Conservation (phyloP, 805 yeast species). For the Candida sanyiensis region DNA sequence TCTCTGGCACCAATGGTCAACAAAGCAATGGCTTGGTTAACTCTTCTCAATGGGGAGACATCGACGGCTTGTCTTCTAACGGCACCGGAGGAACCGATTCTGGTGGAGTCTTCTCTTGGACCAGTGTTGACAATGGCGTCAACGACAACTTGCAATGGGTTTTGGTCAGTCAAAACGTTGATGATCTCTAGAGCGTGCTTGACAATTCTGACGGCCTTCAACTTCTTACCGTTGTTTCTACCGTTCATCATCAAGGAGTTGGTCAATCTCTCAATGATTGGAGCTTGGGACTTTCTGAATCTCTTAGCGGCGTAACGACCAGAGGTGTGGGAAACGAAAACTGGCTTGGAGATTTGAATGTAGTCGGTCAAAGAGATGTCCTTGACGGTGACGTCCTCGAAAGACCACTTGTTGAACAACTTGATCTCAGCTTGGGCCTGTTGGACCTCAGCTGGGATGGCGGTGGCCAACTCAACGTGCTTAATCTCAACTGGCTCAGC, state of each 20-base stretch:
- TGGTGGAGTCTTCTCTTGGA: conserved; percentile 99
- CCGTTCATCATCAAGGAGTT: conserved; percentile 99
- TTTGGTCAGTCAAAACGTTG: conserved; percentile 94
- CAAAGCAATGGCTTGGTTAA: conserved; percentile 97
- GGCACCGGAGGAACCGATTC: conserved; percentile 99
- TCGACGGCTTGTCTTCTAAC: conserved; percentile 99
- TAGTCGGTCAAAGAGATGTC: conserved; percentile 98
- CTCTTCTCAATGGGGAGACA: conserved; percentile 99
- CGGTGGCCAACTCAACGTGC: conserved; percentile 84
- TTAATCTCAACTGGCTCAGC: conserved; percentile 79
- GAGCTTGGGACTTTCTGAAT: conserved; percentile 99
- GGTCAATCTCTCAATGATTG: conserved; percentile 98
- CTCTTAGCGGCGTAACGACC: conserved; percentile 99
- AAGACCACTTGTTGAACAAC: conserved; percentile 99
- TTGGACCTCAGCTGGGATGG: conserved; percentile 95
- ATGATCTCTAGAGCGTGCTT: conserved; percentile 99
- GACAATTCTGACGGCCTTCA: conserved; percentile 99
- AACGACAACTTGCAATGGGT: conserved; percentile 98
- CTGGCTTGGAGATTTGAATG: conserved; percentile 97
- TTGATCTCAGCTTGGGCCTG: conserved; percentile 94
- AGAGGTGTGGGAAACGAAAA: conserved; percentile 97
- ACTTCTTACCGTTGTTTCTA: conserved; percentile 99
- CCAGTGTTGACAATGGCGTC: conserved; percentile 99
- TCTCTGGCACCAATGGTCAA: conserved; percentile 99
- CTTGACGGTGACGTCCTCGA: conserved; percentile 94